Evolutionary conservation across 1,284 basidiomycete genomes (phyloP).

Genomic region (Tilletia caries): DNA sequence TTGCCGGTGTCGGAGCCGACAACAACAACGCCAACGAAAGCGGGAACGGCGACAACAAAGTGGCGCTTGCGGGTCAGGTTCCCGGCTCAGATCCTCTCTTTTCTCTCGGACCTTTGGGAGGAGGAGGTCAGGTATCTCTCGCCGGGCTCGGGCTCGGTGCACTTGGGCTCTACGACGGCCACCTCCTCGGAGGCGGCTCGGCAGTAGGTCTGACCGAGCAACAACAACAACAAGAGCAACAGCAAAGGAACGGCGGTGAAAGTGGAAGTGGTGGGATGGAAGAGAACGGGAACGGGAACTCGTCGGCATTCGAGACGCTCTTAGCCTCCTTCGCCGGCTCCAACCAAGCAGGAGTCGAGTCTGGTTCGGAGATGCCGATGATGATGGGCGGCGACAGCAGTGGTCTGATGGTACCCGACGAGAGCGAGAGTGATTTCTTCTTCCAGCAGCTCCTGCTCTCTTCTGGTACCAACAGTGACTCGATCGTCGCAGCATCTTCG

Average conservation of each 20-base stretch:
- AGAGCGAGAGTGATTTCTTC: background rate
- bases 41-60: background rate
- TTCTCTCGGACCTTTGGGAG: constrained; percentile 7
- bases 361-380: no score
- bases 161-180: background rate
- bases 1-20: background rate
- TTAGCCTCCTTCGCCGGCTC: background rate
- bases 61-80: background rate
- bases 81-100: background rate
- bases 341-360: no score
- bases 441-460: background rate
- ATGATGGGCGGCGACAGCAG: no score
- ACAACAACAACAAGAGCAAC: background rate
- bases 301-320: background rate
- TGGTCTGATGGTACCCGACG: no score
- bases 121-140: background rate
- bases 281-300: background rate
- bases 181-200: background rate
- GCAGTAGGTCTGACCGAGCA: background rate
- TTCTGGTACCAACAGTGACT: background rate
- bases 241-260: background rate
- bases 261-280: no score
- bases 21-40: background rate
- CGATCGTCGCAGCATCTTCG: background rate
- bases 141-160: background rate